Evolutionary conservation across 495 filamentous ascomycete genomes (phyloP).

Genomic region (Lasiosphaeria hispida): DNA sequence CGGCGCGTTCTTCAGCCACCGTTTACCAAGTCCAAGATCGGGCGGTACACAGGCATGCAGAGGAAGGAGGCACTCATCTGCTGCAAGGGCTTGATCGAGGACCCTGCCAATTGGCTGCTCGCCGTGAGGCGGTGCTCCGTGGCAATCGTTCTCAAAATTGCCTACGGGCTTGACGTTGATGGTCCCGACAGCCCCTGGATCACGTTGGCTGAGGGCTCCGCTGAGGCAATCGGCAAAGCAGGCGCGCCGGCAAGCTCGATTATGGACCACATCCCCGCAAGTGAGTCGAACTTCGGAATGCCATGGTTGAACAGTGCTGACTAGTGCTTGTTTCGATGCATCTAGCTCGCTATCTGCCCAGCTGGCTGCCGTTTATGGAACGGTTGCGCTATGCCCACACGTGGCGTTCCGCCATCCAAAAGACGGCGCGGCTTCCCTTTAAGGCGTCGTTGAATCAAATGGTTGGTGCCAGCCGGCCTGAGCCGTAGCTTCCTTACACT

Average conservation of each 20-base stretch:
- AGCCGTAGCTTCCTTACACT: too few relatives aligned
- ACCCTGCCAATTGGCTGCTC: slow-evolving; percentile 25
- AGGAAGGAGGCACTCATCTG: slow-evolving; percentile 33
- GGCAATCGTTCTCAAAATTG: slow-evolving; percentile 36
- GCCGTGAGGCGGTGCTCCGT: slow-evolving; percentile 29
- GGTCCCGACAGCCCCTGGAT: slow-evolving; percentile 41
- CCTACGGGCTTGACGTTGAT: slow-evolving; percentile 45
- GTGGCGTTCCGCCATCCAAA: slow-evolving; percentile 37
- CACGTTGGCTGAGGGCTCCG: slow-evolving; percentile 42
- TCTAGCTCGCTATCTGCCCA: slow-evolving; percentile 38
- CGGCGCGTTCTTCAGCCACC: slow-evolving; percentile 42
- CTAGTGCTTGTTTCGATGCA: too few relatives aligned
- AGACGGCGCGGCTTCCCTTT: slow-evolving; percentile 31
- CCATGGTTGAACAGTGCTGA: background rate
- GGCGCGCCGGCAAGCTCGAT: slow-evolving; percentile 46
- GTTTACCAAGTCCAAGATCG: slow-evolving; percentile 37
- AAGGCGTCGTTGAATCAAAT: slow-evolving; percentile 26
- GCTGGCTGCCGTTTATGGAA: slow-evolving; percentile 43
- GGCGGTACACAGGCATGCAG: slow-evolving; percentile 32
- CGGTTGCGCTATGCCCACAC: slow-evolving; percentile 36
- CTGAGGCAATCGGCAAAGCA: slow-evolving; percentile 41
- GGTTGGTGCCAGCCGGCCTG: slow-evolving; percentile 12
- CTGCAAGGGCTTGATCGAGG: slow-evolving; percentile 27
- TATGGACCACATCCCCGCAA: slow-evolving; percentile 44
- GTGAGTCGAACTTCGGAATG: slow-evolving; percentile 17